Conservation (phyloP, 2,329 filamentous ascomycete species). For the Gremmenia infestans region DNA sequence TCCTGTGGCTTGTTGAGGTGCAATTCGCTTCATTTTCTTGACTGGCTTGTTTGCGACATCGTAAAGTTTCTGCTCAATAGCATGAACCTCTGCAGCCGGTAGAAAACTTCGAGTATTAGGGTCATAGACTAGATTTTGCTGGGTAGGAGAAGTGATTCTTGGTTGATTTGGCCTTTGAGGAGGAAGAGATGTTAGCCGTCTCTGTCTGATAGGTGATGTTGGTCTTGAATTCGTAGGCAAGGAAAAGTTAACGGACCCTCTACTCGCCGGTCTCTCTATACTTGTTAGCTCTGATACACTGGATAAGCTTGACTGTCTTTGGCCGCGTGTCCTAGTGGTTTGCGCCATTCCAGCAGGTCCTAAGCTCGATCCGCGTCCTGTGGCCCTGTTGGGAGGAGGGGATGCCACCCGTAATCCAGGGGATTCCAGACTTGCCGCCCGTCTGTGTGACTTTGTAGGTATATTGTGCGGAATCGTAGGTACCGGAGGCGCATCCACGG, state of each 20-base stretch:
- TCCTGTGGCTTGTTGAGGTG: constrained; percentile 33
- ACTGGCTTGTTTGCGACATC: constrained; percentile 38
- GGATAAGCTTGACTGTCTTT: constrained; percentile 24
- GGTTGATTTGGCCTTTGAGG: constrained; percentile 25
- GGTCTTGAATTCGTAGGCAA: constrained; percentile 39
- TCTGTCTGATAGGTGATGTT: constrained; percentile 25
- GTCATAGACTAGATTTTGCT: constrained; percentile 54
- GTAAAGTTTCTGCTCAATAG: constrained; percentile 38
- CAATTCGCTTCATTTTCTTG: constrained; percentile 34
- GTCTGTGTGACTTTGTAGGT: constrained; percentile 23
- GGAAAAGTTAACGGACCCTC: constrained; percentile 48
- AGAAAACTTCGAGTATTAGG: constrained; percentile 63
- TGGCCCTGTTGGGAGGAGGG: constrained; percentile 25
- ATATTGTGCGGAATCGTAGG: constrained; percentile 61
- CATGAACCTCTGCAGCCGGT: constrained; percentile 40
- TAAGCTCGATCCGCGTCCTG: constrained; percentile 29
- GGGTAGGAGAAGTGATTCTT: constrained; percentile 27
- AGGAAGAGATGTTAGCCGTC: constrained; percentile 30
- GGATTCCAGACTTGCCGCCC: constrained; percentile 36
- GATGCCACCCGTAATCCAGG: constrained; percentile 28
- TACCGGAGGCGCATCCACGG: constrained; percentile 62
- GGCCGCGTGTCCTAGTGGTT: constrained; percentile 19
- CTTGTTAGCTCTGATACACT: constrained; percentile 37
- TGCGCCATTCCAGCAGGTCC: constrained; percentile 16
- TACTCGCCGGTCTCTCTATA: constrained; percentile 38